phyloP scores from a whole-genome alignment of 345 rosid genomes.

The Eucalyptus cladocalyx region DNA sequence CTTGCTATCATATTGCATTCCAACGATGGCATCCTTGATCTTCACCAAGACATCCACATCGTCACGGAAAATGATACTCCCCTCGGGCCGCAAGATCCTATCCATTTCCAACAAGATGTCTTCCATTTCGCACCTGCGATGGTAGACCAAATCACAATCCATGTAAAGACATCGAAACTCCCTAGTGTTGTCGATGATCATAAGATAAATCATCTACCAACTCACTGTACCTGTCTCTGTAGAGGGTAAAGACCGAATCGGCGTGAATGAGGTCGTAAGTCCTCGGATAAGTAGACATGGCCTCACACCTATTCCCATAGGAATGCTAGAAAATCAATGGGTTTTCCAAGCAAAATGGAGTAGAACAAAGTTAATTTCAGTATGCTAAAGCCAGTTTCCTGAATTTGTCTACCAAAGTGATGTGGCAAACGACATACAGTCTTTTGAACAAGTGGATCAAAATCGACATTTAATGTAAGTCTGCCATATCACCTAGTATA shows the following conservation, averaged over 20 bases:
- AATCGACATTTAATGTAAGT: background rate
- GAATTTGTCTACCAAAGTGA: background rate
- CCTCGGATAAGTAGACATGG: constrained; percentile 7
- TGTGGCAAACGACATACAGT: background rate
- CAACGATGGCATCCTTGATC: constrained; percentile 9
- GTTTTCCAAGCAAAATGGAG: background rate
- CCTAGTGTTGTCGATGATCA: background rate
- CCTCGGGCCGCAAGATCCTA: constrained; percentile 35
- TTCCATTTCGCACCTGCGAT: constrained; percentile 15
- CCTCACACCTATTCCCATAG: background rate
- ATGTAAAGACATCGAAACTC: background rate
- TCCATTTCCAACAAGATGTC: constrained; percentile 39
- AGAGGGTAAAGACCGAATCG: background rate
- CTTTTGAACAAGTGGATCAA: background rate
- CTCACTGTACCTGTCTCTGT: background rate
- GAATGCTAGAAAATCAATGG: background rate
- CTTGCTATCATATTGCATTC: constrained; percentile 29
- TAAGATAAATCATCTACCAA: background rate
- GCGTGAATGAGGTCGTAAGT: constrained; percentile 8
- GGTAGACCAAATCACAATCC: background rate
- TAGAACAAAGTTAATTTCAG: background rate
- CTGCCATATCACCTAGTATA: background rate
- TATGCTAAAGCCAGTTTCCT: background rate
- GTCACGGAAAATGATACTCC: constrained; percentile 25
- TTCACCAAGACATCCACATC: constrained; percentile 26